phyloP scores from a whole-genome alignment of 1,284 basidiomycete species.

The Moesziomyces sp. region DNA sequence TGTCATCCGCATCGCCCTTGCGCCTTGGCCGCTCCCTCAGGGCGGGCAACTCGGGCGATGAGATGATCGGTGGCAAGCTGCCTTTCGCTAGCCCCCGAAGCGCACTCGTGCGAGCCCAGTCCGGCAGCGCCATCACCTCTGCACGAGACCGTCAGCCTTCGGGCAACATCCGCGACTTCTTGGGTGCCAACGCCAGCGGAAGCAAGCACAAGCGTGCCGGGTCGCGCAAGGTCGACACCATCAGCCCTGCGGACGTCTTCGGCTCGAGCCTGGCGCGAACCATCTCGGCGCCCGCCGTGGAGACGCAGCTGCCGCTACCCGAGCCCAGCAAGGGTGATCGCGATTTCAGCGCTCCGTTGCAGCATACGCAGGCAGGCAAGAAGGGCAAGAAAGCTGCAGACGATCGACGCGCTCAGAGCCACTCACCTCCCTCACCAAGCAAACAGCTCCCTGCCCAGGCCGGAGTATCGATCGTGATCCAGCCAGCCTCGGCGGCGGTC shows the following conservation, averaged over 20 bases:
- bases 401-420: slow-evolving; percentile 32
- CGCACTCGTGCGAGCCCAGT: slow-evolving; percentile 49
- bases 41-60: slow-evolving; percentile 22
- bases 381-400: slow-evolving; percentile 38
- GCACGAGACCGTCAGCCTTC: slow-evolving; percentile 32
- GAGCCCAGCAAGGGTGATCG: slow-evolving; percentile 37
- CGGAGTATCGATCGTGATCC: slow-evolving; percentile 9
- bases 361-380: slow-evolving; percentile 12
- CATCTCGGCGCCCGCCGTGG: slow-evolving; percentile 21
- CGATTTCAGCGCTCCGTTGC: slow-evolving; percentile 6
- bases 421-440: slow-evolving; percentile 37
- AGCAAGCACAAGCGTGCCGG: slow-evolving; percentile 33
- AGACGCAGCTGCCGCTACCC: slow-evolving; percentile 24
- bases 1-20: slow-evolving; percentile 29
- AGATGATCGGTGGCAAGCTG: slow-evolving; percentile 45
- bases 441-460: slow-evolving; percentile 17
- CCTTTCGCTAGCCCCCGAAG: slow-evolving; percentile 47
- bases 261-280: slow-evolving; percentile 47
- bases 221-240: slow-evolving; percentile 57
- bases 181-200: slow-evolving; percentile 14
- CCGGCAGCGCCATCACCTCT: slow-evolving; percentile 22
- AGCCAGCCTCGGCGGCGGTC: slow-evolving; percentile 6
- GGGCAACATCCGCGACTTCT: slow-evolving; percentile 39
- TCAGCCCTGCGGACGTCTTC: slow-evolving; percentile 64
- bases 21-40: slow-evolving; percentile 23